Evolutionary conservation across 495 filamentous ascomycete genomes (phyloP).

Genomic region (Aspergillus avenaceus): DNA sequence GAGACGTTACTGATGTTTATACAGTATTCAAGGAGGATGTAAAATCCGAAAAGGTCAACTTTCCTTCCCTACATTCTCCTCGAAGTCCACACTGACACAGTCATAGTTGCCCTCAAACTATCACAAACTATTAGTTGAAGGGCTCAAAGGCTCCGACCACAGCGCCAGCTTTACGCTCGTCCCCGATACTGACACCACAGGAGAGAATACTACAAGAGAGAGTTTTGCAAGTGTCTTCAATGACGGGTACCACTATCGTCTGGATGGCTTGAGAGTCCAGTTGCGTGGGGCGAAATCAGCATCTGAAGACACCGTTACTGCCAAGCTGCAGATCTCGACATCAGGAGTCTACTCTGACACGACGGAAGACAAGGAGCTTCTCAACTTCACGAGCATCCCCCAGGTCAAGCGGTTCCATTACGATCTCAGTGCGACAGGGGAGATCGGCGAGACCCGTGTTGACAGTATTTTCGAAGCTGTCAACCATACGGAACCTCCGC

Average conservation of each 20-base stretch:
- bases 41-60: background rate
- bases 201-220: too few relatives aligned
- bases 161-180: background rate
- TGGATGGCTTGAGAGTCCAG: background rate
- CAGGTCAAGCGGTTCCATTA: background rate
- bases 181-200: background rate
- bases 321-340: background rate
- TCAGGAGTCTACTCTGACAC: conserved; percentile 2
- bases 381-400: background rate
- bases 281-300: background rate
- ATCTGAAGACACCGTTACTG: background rate
- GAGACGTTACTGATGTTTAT: too few relatives aligned
- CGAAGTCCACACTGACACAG: background rate
- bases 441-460: background rate
- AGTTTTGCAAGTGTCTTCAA: background rate
- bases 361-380: background rate
- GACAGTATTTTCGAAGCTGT: background rate
- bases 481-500: background rate
- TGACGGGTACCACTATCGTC: background rate
- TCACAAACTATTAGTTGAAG: background rate
- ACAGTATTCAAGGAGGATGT: background rate
- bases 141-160: background rate
- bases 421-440: background rate
- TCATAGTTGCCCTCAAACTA: background rate
- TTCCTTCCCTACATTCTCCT: background rate